Conservation (phyloP, 257 asterid species). For the Solanum chaucha region DNA sequence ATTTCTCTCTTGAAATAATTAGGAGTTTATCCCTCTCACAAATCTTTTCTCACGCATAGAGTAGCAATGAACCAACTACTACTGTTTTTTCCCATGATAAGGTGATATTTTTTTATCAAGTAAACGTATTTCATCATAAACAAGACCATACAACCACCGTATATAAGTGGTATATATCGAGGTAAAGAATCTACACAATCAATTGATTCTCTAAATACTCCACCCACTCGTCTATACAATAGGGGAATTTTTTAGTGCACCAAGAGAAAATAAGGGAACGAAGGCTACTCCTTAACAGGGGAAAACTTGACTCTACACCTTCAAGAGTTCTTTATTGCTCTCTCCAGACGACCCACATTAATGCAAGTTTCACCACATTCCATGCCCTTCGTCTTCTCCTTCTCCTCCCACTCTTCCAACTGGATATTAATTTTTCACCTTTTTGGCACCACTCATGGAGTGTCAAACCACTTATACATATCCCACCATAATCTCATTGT, state of each 20-base stretch:
- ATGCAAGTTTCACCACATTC: background rate
- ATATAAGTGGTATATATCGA: background rate
- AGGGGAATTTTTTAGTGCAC: background rate
- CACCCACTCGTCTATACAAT: background rate
- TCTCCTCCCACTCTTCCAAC: background rate
- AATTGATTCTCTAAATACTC: background rate
- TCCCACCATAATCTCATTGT: background rate
- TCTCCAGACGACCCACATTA: too few relatives aligned
- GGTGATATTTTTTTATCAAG: background rate
- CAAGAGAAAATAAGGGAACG: background rate
- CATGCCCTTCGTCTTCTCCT: background rate
- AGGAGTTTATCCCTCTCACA: too few relatives aligned
- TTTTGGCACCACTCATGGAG: too few relatives aligned
- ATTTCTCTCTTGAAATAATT: background rate
- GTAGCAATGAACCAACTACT: background rate
- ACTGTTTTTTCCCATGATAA: background rate
- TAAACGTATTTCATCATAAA: background rate
- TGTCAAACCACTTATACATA: background rate
- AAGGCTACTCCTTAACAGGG: background rate
- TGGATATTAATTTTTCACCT: background rate
- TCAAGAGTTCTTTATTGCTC: too few relatives aligned
- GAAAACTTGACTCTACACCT: too few relatives aligned
- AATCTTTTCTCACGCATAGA: too few relatives aligned
- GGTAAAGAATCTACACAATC: background rate
- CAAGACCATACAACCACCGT: background rate